Evolutionary conservation across 208 protist species (phyloP).

Genomic region (Wallacemonas sp.): DNA sequence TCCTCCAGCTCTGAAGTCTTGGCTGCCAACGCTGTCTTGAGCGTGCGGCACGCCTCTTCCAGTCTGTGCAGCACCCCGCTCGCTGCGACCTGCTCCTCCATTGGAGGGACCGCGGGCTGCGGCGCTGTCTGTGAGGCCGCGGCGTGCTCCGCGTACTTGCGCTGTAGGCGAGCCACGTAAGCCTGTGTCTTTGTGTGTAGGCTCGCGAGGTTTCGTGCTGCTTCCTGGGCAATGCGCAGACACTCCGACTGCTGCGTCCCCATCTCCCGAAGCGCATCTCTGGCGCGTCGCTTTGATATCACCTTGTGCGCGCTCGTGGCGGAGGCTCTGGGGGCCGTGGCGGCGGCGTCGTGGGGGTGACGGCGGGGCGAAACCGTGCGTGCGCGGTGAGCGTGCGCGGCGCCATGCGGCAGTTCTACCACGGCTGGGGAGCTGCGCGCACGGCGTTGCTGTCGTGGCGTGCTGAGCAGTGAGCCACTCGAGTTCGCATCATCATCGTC

Average conservation of each 20-base stretch:
- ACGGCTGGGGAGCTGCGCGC: not conserved
- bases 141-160: not conserved
- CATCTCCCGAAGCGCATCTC: not conserved
- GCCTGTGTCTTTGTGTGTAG: slow-evolving; percentile 4
- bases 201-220: not conserved
- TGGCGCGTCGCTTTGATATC: not conserved
- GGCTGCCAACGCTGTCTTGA: slow-evolving; percentile 26
- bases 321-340: no score
- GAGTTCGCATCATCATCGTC: no score
- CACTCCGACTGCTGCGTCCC: not conserved
- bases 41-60: slow-evolving; percentile 46
- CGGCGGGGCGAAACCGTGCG: not conserved
- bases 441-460: no score
- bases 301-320: no score
- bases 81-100: no score
- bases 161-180: not conserved
- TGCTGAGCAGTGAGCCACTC: no score
- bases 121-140: not conserved
- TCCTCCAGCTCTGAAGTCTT: slow-evolving; percentile 17
- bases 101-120: not conserved
- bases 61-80: slow-evolving; percentile 17
- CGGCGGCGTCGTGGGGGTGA: not conserved
- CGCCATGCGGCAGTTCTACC: no score
- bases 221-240: not conserved
- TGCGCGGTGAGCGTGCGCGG: not conserved